Evolutionary conservation across 495 filamentous ascomycete genomes (phyloP).

Genomic region (Xylaria sp.): DNA sequence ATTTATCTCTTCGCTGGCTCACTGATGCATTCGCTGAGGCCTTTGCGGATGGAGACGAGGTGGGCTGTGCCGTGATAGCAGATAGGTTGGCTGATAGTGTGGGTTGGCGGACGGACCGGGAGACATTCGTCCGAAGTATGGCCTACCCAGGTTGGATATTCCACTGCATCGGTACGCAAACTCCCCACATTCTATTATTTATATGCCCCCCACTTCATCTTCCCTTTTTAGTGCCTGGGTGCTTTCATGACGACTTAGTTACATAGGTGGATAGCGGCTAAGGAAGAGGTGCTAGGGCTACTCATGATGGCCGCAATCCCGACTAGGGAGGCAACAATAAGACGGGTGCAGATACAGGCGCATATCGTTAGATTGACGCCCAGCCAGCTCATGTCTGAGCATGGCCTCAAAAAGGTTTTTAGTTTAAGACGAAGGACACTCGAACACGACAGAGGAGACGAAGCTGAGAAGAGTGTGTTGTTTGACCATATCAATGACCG

Average conservation of each 20-base stretch:
- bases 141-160: background rate
- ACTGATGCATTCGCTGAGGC: background rate
- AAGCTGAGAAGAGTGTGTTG: background rate
- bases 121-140: background rate
- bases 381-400: background rate
- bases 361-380: background rate
- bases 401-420: background rate
- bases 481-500: background rate
- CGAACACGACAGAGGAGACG: too few relatives aligned
- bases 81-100: background rate
- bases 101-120: background rate
- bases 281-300: background rate
- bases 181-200: background rate
- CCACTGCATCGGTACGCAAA: constrained; percentile 19
- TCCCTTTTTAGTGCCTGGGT: background rate
- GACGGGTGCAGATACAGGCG: background rate
- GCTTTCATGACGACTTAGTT: background rate
- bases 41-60: constrained; percentile 2
- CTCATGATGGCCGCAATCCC: constrained; percentile 23
- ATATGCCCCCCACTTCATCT: background rate
- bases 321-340: background rate
- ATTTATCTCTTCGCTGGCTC: background rate
- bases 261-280: background rate
- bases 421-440: background rate
- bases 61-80: background rate